Conservation (phyloP, 495 filamentous ascomycete species). For the Podospora comata region DNA sequence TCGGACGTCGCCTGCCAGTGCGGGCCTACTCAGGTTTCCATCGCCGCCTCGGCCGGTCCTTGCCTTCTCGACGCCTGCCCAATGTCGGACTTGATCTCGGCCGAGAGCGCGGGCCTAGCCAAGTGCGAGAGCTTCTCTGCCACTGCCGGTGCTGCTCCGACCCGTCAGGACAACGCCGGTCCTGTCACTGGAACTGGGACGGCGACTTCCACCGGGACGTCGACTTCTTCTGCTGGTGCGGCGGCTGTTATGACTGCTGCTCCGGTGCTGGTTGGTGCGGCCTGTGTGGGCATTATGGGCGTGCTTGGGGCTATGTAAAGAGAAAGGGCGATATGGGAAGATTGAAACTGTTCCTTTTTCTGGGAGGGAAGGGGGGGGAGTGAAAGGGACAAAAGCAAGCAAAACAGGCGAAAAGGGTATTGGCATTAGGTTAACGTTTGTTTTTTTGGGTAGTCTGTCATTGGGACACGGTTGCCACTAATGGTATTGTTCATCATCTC, state of each 20-base stretch:
- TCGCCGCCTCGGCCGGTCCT: conserved; percentile 20
- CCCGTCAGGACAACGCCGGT: conserved; percentile 8
- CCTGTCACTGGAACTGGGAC: background rate
- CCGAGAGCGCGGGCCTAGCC: conserved; percentile 27
- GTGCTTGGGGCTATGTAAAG: background rate
- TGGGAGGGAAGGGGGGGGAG: background rate
- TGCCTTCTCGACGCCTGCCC: conserved; percentile 28
- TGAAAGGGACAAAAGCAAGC: background rate
- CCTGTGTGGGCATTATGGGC: background rate
- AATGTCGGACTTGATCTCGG: conserved; percentile 17
- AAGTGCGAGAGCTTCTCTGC: conserved; percentile 22
- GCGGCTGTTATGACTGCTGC: conserved; percentile 2
- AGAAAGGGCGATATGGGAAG: background rate
- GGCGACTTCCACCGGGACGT: background rate
- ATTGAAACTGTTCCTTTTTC: background rate
- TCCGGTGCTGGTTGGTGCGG: background rate
- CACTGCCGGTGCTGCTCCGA: conserved; percentile 7
- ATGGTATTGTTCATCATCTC: background rate
- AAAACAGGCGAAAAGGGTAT: background rate
- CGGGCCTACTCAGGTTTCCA: conserved; percentile 20
- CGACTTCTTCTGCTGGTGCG: background rate
- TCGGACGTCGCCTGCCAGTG: conserved; percentile 32
- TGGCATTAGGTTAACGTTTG: background rate
- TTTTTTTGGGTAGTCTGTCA: background rate
- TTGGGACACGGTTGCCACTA: background rate